Conservation (phyloP, 202 grass and related monocot genomes). For the Cymbopogon flexuosus region DNA sequence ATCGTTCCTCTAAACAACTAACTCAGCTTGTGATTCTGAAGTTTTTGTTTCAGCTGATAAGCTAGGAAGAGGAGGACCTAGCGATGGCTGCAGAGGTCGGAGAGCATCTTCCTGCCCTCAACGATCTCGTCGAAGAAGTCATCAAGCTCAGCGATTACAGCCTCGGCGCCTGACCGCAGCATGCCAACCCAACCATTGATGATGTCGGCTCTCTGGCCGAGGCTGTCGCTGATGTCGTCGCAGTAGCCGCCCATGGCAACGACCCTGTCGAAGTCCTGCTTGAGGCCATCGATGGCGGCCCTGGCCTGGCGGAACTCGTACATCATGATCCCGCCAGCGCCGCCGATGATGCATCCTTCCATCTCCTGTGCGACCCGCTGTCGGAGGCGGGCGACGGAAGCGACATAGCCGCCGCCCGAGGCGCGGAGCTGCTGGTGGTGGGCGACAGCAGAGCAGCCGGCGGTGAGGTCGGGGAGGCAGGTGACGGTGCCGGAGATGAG, state of each 20-base stretch:
- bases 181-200: slow-evolving; percentile 42
- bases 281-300: slow-evolving; percentile 41
- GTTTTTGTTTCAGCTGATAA: slow-evolving; percentile 1
- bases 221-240: background rate
- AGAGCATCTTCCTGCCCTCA: slow-evolving; percentile 67
- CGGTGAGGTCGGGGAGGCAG: slow-evolving; percentile 36
- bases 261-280: slow-evolving; percentile 42
- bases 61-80: background rate
- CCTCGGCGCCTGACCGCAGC: slow-evolving; percentile 48
- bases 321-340: slow-evolving; percentile 42
- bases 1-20: background rate
- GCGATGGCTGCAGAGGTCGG: slow-evolving; percentile 60
- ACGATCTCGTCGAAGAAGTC: slow-evolving; percentile 77
- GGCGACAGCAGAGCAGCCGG: background rate
- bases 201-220: slow-evolving; percentile 40
- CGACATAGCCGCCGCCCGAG: slow-evolving; percentile 22
- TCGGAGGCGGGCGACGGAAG: slow-evolving; percentile 44
- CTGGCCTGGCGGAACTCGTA: slow-evolving; percentile 49
- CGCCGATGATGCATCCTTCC: background rate
- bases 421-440: slow-evolving; percentile 7
- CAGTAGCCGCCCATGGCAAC: background rate
- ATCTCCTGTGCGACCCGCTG: slow-evolving; percentile 55
- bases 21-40: background rate
- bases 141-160: slow-evolving; percentile 38
- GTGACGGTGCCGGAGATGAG: slow-evolving; percentile 49